Conservation (phyloP, 257 asterid species). For the Petunia secreta region DNA sequence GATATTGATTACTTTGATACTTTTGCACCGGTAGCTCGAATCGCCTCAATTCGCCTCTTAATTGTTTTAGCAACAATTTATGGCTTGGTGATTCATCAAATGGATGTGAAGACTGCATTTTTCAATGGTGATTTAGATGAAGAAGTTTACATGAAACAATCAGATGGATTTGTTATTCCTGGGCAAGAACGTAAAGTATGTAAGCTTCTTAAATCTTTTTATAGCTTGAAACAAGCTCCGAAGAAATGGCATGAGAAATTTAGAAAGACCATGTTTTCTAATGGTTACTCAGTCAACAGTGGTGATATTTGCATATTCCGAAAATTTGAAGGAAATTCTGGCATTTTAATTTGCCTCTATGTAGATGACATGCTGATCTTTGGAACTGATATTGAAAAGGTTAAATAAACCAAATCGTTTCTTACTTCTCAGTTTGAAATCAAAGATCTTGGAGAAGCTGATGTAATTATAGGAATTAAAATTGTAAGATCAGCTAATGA, state of each 20-base stretch:
- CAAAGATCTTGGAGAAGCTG: too few species aligned
- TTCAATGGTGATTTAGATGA: neutral
- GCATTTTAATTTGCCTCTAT: too few species aligned
- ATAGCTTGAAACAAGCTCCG: too few species aligned
- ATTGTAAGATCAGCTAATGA: neutral
- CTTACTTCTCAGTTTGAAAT: too few species aligned
- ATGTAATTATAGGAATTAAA: neutral
- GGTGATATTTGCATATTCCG: neutral
- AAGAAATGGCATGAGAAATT: neutral
- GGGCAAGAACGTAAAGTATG: too few species aligned
- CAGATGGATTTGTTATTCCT: neutral
- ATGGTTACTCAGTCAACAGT: neutral
- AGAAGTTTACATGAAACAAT: neutral
- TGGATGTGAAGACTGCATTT: neutral
- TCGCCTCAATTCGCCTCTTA: neutral
- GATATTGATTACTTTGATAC: too few species aligned
- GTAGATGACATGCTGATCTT: neutral
- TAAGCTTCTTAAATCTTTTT: too few species aligned
- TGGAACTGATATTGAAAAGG: neutral
- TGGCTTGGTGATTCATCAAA: too few species aligned
- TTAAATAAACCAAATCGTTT: too few species aligned
- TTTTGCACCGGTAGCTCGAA: neutral
- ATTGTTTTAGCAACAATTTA: too few species aligned
- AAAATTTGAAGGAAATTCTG: neutral
- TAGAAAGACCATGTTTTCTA: too few species aligned